Evolutionary conservation across 2,329 filamentous ascomycete genomes (phyloP).

Genomic region (Leptographium galeiforme): DNA sequence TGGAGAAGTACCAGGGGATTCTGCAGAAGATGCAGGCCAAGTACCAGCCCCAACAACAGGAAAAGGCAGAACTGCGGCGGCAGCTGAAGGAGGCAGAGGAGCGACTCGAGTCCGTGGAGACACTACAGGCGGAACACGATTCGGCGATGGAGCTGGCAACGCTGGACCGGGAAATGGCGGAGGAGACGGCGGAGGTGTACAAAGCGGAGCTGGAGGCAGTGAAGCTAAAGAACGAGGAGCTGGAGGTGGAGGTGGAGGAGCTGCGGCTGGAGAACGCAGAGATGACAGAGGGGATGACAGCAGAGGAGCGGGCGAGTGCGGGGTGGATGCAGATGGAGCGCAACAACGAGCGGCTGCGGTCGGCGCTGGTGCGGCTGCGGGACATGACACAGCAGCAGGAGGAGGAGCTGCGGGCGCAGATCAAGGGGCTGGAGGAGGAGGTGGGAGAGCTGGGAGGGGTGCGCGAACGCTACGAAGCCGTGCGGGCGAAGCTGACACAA

Average conservation of each 20-base stretch:
- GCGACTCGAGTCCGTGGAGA: conserved; percentile 55
- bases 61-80: conserved; percentile 63
- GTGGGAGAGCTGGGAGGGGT: conserved; percentile 51
- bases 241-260: conserved; percentile 79
- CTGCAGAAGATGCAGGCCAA: conserved; percentile 87
- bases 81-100: conserved; percentile 63
- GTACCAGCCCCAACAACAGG: conserved; percentile 71
- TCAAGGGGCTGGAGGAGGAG: conserved; percentile 61
- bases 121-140: conserved; percentile 72
- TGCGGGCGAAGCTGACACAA: conserved; percentile 59
- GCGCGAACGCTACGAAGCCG: conserved; percentile 56
- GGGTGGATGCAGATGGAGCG: conserved; percentile 88
- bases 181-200: conserved; percentile 74
- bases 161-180: conserved; percentile 89
- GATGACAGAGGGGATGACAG: conserved; percentile 68
- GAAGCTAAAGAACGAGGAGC: conserved; percentile 65
- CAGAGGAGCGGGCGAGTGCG: conserved; percentile 74
- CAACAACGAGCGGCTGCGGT: conserved; percentile 74
- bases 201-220: conserved; percentile 70
- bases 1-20: conserved; percentile 67
- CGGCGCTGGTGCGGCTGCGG: conserved; percentile 70
- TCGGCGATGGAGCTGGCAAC: conserved; percentile 73
- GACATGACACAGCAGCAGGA: conserved; percentile 83
- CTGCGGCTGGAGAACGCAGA: conserved; percentile 78
- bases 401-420: conserved; percentile 60